phyloP scores from a whole-genome alignment of 2,329 filamentous ascomycete species.

The Aspergillus hortae region DNA sequence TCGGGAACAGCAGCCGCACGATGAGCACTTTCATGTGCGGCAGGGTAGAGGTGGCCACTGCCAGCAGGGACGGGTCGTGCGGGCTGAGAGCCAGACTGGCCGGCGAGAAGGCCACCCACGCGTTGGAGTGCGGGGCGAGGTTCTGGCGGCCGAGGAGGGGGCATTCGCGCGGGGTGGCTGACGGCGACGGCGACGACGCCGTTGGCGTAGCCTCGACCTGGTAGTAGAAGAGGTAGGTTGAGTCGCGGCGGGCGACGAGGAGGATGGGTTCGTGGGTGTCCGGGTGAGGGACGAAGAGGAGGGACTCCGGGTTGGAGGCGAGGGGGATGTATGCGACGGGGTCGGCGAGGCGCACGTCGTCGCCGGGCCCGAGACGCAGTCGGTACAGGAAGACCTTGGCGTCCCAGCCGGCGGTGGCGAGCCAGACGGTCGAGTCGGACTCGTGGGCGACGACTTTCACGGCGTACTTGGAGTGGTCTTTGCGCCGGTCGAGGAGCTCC shows the following conservation, averaged over 20 bases:
- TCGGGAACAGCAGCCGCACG: constrained; percentile 54
- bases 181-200: background rate
- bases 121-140: constrained; percentile 59
- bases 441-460: constrained; percentile 48
- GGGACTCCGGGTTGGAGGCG: constrained; percentile 56
- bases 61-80: constrained; percentile 51
- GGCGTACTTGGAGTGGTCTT: constrained; percentile 58
- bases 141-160: constrained; percentile 55
- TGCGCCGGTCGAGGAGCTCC: constrained; percentile 45
- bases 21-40: constrained; percentile 63
- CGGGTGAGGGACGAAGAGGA: constrained; percentile 52
- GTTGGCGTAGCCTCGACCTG: constrained; percentile 13
- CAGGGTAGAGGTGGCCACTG: constrained; percentile 58
- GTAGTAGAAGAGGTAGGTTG: constrained; percentile 58
- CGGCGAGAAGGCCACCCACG: constrained; percentile 63
- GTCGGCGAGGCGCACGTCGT: constrained; percentile 20
- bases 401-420: constrained; percentile 62
- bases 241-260: constrained; percentile 55
- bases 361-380: constrained; percentile 11
- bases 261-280: constrained; percentile 48
- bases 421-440: constrained; percentile 26
- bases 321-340: constrained; percentile 26
- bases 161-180: constrained; percentile 21
- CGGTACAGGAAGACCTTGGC: constrained; percentile 53
- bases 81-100: constrained; percentile 56